Evolutionary conservation across 352 stramenopile species (phyloP).

Genomic region (Blastocystis hominis): DNA sequence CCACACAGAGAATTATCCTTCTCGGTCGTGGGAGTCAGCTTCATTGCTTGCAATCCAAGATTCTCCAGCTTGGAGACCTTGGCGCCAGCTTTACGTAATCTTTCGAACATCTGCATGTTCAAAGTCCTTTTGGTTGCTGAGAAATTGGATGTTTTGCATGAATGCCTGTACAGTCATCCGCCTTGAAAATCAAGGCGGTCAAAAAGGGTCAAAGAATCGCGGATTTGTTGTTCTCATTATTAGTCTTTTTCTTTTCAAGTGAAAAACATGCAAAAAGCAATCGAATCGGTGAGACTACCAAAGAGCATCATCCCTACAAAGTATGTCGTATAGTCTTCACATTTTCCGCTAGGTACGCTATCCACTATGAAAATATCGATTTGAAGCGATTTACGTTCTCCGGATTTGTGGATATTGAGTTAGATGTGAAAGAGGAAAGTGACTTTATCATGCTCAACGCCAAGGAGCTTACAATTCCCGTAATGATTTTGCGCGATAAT

Average conservation of each 20-base stretch:
- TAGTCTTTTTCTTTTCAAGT: neutral
- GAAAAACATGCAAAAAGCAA: slow-evolving; percentile 47
- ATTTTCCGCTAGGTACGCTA: slow-evolving; percentile 63
- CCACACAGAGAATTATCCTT: slow-evolving; percentile 49
- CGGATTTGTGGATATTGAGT: slow-evolving; percentile 65
- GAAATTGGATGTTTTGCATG: neutral
- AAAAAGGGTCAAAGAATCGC: neutral
- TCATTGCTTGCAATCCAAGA: slow-evolving; percentile 44
- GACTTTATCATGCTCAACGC: slow-evolving; percentile 79
- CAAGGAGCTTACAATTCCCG: slow-evolving; percentile 76
- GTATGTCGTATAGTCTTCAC: neutral
- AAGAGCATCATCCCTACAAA: slow-evolving; percentile 27
- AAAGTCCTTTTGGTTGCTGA: neutral
- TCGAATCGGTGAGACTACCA: slow-evolving; percentile 34
- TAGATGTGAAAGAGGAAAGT: slow-evolving; percentile 67
- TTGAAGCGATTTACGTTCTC: slow-evolving; percentile 72
- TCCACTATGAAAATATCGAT: slow-evolving; percentile 72
- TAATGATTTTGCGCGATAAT: slow-evolving; percentile 45
- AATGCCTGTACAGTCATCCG: neutral
- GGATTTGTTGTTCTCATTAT: neutral
- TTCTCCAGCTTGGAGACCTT: slow-evolving; percentile 39
- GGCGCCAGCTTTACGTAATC: slow-evolving; percentile 33
- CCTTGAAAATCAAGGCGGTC: neutral
- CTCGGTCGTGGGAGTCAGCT: neutral
- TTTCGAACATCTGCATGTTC: slow-evolving; percentile 33